These are phyloP conservation scores for Coniochaeta sp. DNA, from an alignment of 2,329 filamentous ascomycete genomes.

Conservation along the genomic window DNA sequence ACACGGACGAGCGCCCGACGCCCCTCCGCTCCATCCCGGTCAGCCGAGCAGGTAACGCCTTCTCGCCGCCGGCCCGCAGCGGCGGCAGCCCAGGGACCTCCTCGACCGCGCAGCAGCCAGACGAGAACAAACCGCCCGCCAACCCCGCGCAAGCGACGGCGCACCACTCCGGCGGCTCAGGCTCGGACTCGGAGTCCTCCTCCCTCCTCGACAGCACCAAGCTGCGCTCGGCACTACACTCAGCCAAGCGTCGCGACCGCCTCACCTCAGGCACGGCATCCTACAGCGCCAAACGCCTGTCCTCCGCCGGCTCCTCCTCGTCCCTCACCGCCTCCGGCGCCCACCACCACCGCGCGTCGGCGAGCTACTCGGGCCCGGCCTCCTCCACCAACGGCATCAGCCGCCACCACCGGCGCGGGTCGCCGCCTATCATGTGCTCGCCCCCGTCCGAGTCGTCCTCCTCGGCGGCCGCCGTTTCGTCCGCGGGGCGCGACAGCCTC, in stretches of 20 bases:
- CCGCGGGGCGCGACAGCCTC: not conserved
- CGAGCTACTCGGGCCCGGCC: constrained; percentile 29
- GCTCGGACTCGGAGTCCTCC: constrained; percentile 43
- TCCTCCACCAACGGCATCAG: constrained; percentile 49
- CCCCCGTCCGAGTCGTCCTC: constrained; percentile 21
- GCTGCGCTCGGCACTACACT: constrained; percentile 47
- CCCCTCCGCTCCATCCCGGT: constrained; percentile 45
- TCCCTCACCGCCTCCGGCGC: constrained; percentile 4
- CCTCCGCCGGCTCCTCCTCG: constrained; percentile 33
- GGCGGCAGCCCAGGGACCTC: constrained; percentile 3
- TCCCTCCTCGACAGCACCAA: constrained; percentile 42
- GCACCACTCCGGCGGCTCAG: constrained; percentile 20
- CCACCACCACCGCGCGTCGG: constrained; percentile 21
- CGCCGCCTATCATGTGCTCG: constrained; percentile 46
- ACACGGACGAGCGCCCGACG: constrained; percentile 36
- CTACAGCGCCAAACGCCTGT: constrained; percentile 33
- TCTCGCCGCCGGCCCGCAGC: constrained; percentile 32
- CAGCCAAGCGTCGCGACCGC: constrained; percentile 38
- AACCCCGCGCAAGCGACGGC: constrained; percentile 21
- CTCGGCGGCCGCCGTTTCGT: too few relatives aligned
- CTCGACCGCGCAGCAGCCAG: constrained; percentile 12
- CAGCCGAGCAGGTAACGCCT: constrained; percentile 39
- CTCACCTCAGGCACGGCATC: constrained; percentile 28
- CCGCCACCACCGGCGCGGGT: constrained; percentile 39
- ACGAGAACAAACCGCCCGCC: constrained; percentile 46